Base-by-base conservation (phyloP, 2,329 filamentous ascomycete genomes). In the Cladosporium halotolerans region DNA sequence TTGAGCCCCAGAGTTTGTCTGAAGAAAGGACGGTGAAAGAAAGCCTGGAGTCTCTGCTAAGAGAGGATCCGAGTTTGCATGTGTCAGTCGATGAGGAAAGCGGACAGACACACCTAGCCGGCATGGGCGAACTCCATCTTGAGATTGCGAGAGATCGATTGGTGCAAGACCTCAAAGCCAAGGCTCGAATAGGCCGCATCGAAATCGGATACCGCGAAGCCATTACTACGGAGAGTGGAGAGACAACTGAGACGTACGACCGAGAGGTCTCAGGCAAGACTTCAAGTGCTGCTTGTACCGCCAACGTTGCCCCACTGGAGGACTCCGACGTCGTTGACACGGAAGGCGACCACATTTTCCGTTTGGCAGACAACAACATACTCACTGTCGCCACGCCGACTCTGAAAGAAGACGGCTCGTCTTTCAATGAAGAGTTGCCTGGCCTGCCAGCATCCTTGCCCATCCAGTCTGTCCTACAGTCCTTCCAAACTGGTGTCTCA, bases 191-290 rank as follows among this genome's bases (percentile, higher is more conserved):
- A 76, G 91, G 92, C 10, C 85, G 84, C 50, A 95, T 99, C 57
- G 88, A 96, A 63, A 96, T 99, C 56, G 90, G 95, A 60, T 99
- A 97, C 71, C 86, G 95, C 52, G 93, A 99, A 72, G 86, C 84
- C 45, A 74, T 93, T 9, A 81, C 83, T 0, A 73, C 75, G 3
- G 63, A 77, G 0, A 85, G 84, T 0, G 66, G 68, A 0, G 72
- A 80, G 0, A 78, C 84, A 36, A 81, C 79, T 19, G 79, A 80
- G 49, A 73, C 83, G 4, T 90, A 90, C 64, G 89, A 96, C 62
- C 85, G 84, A 41, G 82, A 86, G 4, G 82, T 96, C 16, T 88
- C 87, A 6, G 88, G 89, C 42, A 92, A 89, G 64, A 75, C 81
- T 41, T 87, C 88, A 8, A 90, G 84, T 66, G 91, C 89, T 3